A percentile compares a stretch with the other conserved stretches of the same genome.
Evolutionary conservation across 2,329 filamentous ascomycete genomes (phyloP).

Genomic region (Tolypocladium tundrense): DNA sequence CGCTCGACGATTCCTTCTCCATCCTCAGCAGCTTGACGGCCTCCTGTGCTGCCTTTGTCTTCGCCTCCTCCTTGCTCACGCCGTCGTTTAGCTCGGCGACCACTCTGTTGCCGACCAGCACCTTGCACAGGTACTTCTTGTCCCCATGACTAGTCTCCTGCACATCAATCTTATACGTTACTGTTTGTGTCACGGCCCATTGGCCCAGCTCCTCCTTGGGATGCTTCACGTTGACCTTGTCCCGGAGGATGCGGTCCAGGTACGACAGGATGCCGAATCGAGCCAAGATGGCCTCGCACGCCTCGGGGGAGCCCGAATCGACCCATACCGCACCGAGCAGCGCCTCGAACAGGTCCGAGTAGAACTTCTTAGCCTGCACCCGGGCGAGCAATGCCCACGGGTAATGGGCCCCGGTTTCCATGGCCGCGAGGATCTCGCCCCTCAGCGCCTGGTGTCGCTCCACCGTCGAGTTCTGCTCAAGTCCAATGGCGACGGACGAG

Average conservation of each 20-base stretch:
- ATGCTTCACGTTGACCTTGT: constrained; percentile 46
- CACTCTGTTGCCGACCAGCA: constrained; percentile 36
- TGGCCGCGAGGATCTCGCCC: constrained; percentile 33
- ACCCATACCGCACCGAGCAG: constrained; percentile 76
- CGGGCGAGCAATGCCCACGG: constrained; percentile 67
- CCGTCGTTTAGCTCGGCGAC: constrained; percentile 36
- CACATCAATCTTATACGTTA: constrained; percentile 40
- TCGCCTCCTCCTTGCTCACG: constrained; percentile 39
- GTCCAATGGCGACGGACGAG: constrained; percentile 33
- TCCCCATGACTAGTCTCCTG: constrained; percentile 9
- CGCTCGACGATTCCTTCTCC: constrained; percentile 4
- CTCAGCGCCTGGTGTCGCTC: constrained; percentile 38
- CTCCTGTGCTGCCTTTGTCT: constrained; percentile 43
- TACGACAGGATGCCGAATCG: constrained; percentile 55
- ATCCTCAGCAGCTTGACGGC: constrained; percentile 29
- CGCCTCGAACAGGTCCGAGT: constrained; percentile 75
- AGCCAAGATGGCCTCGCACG: constrained; percentile 51
- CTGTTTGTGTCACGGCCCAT: constrained; percentile 38
- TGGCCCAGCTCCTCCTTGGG: constrained; percentile 60
- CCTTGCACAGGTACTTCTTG: constrained; percentile 30
- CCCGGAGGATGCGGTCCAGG: constrained; percentile 50
- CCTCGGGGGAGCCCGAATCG: constrained; percentile 55
- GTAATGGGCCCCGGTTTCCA: constrained; percentile 45
- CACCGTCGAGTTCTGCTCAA: constrained; percentile 31
- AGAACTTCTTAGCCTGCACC: constrained; percentile 62